Percentiles rank a stretch among this genome's conserved stretches.
Evolutionary conservation across 345 rosid genomes (phyloP).

Genomic region (Pelargonium nanum): DNA sequence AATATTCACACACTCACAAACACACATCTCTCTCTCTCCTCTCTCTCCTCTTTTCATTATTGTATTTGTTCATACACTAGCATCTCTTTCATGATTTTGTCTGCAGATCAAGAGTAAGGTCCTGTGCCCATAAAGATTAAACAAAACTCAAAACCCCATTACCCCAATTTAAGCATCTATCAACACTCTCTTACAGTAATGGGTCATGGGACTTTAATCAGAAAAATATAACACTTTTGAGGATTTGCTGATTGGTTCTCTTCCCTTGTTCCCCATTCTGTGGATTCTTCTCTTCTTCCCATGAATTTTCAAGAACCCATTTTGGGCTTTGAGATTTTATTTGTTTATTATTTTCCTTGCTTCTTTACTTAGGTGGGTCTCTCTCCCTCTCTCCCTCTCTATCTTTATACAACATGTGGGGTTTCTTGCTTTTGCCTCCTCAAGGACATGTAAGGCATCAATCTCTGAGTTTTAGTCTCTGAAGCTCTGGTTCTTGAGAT

Average conservation of each 20-base stretch:
- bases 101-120: slow-evolving; percentile 25
- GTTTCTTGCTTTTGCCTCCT: slow-evolving; percentile 19
- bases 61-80: neutral
- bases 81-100: slow-evolving; percentile 27
- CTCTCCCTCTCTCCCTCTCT: slow-evolving; percentile 6
- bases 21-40: neutral
- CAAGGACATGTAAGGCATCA: slow-evolving; percentile 22
- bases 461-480: slow-evolving; percentile 3
- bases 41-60: neutral
- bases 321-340: slow-evolving; percentile 12
- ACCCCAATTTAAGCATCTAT: neutral
- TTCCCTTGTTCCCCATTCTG: slow-evolving; percentile 14
- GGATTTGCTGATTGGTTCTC: slow-evolving; percentile 15
- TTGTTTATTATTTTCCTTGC: neutral
- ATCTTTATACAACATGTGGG: slow-evolving; percentile 17
- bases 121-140: slow-evolving; percentile 23
- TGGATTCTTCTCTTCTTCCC: slow-evolving; percentile 30
- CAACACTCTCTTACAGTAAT: slow-evolving; percentile 13
- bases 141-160: slow-evolving; percentile 12
- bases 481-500: slow-evolving; percentile 16
- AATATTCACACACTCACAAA: too few species aligned
- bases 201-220: neutral
- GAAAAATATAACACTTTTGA: slow-evolving; percentile 2
- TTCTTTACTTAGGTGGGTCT: neutral
- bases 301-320: slow-evolving; percentile 16